phyloP scores from a whole-genome alignment of 179 eudicot genomes.

The Corrigiola litoralis region DNA sequence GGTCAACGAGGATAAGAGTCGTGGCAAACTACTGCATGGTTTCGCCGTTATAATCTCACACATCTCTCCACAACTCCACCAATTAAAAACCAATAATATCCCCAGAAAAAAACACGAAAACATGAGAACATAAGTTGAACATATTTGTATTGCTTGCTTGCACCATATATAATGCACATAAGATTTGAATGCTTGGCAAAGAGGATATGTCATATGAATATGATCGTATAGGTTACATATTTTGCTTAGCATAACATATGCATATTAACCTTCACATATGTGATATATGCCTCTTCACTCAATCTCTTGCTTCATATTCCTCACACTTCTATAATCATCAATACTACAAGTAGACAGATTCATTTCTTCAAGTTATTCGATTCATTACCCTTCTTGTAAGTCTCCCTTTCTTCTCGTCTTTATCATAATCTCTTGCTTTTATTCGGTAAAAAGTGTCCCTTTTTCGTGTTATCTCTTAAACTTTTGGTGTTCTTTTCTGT shows the following conservation, averaged over 20 bases:
- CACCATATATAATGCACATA: constrained; percentile 9
- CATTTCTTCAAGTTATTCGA: constrained; percentile 56
- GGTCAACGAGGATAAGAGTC: constrained; percentile 18
- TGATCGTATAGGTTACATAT: not conserved
- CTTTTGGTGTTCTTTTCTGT: constrained; percentile 2
- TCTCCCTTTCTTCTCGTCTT: constrained; percentile 19
- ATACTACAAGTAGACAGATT: not conserved
- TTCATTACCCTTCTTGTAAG: constrained; percentile 58
- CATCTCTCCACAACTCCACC: not conserved
- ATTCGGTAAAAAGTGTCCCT: not conserved
- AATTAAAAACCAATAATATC: not conserved
- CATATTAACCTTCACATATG: not conserved
- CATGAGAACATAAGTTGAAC: no score
- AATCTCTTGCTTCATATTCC: constrained; percentile 2
- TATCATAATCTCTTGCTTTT: not conserved
- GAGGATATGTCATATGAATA: not conserved
- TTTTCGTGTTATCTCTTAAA: not conserved
- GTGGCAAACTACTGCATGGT: constrained; percentile 20
- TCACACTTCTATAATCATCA: constrained; percentile 11
- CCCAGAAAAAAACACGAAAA: not conserved
- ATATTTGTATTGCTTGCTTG: no score
- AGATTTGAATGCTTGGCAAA: constrained; percentile 3
- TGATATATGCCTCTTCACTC: constrained; percentile 6
- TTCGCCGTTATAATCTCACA: constrained; percentile 24
- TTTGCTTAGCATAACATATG: not conserved